Conservation (phyloP, 2,329 filamentous ascomycete genomes). For the Claviceps capensis region DNA sequence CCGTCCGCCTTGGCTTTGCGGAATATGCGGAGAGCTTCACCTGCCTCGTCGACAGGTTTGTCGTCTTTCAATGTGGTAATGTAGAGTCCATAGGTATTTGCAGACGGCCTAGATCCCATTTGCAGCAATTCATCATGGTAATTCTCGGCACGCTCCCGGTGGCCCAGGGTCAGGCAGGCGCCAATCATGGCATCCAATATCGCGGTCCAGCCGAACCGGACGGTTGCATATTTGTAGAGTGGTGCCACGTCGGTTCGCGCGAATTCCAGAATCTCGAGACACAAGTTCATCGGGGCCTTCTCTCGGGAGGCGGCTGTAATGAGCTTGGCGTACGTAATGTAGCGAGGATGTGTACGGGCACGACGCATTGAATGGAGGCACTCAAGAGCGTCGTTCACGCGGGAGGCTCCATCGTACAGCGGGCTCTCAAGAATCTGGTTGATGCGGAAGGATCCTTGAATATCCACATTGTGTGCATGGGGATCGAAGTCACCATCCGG, state of each 20-base stretch:
- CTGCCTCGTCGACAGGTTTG: conserved; percentile 95
- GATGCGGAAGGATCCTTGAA: conserved; percentile 83
- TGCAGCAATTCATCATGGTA: conserved; percentile 86
- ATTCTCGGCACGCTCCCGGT: conserved; percentile 66
- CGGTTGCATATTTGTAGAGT: conserved; percentile 68
- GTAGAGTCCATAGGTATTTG: conserved; percentile 96
- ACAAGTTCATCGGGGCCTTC: conserved; percentile 58
- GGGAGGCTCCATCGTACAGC: conserved; percentile 56
- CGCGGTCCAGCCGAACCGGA: conserved; percentile 90
- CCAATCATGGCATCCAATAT: conserved; percentile 96
- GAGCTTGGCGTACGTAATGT: conserved; percentile 93
- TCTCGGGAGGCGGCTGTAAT: conserved; percentile 82
- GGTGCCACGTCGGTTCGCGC: conserved; percentile 81
- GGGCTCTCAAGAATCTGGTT: conserved; percentile 78
- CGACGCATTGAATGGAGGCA: conserved; percentile 90
- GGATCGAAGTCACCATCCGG: conserved; percentile 53
- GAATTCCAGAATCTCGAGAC: conserved; percentile 78
- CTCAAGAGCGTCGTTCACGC: conserved; percentile 65
- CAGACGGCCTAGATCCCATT: conserved; percentile 82
- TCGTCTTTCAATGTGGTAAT: conserved; percentile 98
- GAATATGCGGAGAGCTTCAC: conserved; percentile 95
- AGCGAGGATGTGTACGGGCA: conserved; percentile 78
- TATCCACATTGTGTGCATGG: conserved; percentile 80
- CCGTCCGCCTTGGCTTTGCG: conserved; percentile 84
- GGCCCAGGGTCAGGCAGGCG: conserved; percentile 71